Evolutionary conservation across 148 eudicot species (phyloP).

Genomic region (Cornus suecica): DNA sequence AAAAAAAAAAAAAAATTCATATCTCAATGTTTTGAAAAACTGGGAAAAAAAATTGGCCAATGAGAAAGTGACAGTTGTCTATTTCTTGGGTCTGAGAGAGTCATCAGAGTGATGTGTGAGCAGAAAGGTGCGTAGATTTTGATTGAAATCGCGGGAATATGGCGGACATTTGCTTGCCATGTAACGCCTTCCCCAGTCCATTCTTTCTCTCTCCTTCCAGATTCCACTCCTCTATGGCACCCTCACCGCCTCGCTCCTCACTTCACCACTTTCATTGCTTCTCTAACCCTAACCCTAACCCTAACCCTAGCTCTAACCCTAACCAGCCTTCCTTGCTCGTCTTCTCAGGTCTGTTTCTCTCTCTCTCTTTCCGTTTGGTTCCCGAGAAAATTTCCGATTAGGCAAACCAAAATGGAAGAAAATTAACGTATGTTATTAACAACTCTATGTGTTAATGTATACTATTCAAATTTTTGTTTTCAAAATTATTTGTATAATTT

Average conservation of each 20-base stretch:
- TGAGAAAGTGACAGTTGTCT: too few relatives aligned
- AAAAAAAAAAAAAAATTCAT: too few relatives aligned
- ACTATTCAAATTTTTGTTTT: neutral
- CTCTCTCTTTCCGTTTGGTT: neutral
- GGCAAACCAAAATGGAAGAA: neutral
- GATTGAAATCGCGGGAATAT: neutral
- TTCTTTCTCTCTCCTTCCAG: neutral
- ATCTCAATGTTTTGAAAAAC: too few relatives aligned
- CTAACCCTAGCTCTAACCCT: constrained; percentile 12
- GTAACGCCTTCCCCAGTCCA: neutral
- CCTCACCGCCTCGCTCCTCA: constrained; percentile 1
- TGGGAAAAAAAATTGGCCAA: too few relatives aligned
- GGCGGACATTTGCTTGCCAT: neutral
- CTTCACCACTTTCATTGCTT: constrained; percentile 21
- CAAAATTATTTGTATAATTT: neutral
- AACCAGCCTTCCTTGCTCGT: constrained; percentile 64
- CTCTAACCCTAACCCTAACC: constrained; percentile 16
- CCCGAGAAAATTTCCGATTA: neutral
- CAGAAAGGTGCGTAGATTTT: neutral
- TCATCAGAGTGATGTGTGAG: neutral
- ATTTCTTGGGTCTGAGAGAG: neutral
- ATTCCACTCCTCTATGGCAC: constrained; percentile 12
- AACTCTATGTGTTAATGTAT: too few relatives aligned
- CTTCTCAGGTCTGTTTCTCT: constrained; percentile 57
- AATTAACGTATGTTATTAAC: neutral